Conservation (phyloP, 352 stramenopile species). For the Blastocystis sp. region DNA sequence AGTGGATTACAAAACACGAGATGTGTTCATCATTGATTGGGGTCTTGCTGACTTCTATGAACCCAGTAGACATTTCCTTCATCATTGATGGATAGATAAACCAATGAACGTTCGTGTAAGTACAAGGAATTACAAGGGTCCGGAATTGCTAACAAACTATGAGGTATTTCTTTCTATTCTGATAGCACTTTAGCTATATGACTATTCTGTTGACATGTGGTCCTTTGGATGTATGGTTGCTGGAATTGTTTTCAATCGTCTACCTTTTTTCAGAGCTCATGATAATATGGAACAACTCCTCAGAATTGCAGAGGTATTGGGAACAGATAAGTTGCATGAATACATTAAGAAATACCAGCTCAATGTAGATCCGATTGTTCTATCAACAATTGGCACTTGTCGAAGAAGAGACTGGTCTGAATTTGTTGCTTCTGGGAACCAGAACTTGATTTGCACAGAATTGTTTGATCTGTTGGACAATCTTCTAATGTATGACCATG, state of each 20-base stretch:
- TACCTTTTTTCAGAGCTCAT: constrained; percentile 97
- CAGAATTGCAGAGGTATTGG: constrained; percentile 92
- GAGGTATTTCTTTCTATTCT: not conserved
- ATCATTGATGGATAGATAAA: not conserved
- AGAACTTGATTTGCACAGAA: constrained; percentile 87
- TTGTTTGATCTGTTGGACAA: constrained; percentile 88
- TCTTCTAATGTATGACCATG: constrained; percentile 71
- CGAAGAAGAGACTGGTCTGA: constrained; percentile 95
- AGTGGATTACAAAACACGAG: constrained; percentile 94
- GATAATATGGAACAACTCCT: constrained; percentile 98
- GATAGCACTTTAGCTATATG: constrained; percentile 96
- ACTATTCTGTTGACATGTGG: constrained; percentile 99
- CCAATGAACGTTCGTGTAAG: constrained; percentile 88
- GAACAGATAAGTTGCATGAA: constrained; percentile 92
- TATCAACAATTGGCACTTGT: constrained; percentile 88
- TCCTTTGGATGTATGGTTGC: constrained; percentile 93
- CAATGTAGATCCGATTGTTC: constrained; percentile 95
- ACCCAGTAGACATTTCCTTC: constrained; percentile 66
- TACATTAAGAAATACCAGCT: constrained; percentile 97
- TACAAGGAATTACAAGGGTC: constrained; percentile 96
- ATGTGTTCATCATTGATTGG: constrained; percentile 97
- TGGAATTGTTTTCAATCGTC: constrained; percentile 89
- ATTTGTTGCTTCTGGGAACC: constrained; percentile 93
- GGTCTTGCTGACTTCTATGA: constrained; percentile 98
- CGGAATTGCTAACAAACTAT: constrained; percentile 78